Base-by-base conservation (phyloP, 805 yeast species). In the Maudiozyma barnettii region DNA sequence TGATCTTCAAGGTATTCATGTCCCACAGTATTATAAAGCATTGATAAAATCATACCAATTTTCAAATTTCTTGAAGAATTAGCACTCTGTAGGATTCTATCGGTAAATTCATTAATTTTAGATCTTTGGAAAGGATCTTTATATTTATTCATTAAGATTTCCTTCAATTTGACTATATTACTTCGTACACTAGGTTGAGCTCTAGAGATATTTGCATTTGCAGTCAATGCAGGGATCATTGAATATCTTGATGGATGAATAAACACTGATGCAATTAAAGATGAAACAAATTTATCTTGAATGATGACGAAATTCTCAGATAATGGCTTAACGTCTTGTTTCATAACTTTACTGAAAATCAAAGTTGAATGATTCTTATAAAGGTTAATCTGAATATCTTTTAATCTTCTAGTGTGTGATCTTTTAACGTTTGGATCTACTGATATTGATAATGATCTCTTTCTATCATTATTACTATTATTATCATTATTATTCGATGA, bases 241-340 rank as follows among this genome's bases (percentile, higher is more conserved):
- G 67, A 52, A 45, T 58, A 57, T 39, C 56, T 57, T 6, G 61
- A 52, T 8, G 62, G 57, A 23, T 56, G 55, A 38, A 60, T 50
- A 38, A 63, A 61, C 2, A 59, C 52, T 1, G 67, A 59, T 2
- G 66, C 58, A 21, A 63, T 51, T 19, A 61, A 46, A 2, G 57
- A 49, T 18, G 62, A 55, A n/a, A 63, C 41, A 41, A 60, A 61
- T 23, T 49, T 56, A 51, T 64, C 67, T 39, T 60, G 61, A 8
- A 58, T 50, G 5, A 64, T 51, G n/a, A 57, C 54, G 40, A 56
- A 63, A 44, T 60, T 60, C 44, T 61, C 68, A 5, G 67, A 60
- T 20, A 62, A 45, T 5, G 66, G 65, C 49, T 64, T 61, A 10
- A 64, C 60, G 38, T 64, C 66, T 36, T 63, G 55, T 49, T 60